Percentiles rank a stretch among this genome's conserved stretches.
These are phyloP conservation scores for Calonectria crousiana DNA, from an alignment of 2,329 filamentous ascomycete species.

Conservation along the genomic window DNA sequence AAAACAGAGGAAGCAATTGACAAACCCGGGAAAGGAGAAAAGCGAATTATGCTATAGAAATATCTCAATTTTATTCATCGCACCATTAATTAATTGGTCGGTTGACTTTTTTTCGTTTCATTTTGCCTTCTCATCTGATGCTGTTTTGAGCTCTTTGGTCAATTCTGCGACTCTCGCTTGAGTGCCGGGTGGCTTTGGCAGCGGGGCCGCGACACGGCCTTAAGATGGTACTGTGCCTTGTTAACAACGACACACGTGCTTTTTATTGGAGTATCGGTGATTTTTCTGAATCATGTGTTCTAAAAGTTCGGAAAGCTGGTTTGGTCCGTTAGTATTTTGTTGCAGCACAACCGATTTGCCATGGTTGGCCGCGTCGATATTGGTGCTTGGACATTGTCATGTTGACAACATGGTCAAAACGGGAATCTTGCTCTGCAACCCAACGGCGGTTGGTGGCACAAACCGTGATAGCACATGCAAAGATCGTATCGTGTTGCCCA, in stretches of 20 bases:
- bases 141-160: neutral
- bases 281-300: neutral
- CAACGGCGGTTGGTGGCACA: neutral
- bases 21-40: neutral
- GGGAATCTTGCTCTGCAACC: neutral
- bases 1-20: neutral
- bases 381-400: no score
- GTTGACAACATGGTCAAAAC: no score
- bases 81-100: neutral
- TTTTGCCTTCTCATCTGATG: neutral
- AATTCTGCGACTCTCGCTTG: neutral
- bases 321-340: no score
- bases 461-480: neutral
- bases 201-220: neutral
- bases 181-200: neutral
- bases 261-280: neutral
- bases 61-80: neutral
- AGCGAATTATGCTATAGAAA: neutral
- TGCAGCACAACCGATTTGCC: no score
- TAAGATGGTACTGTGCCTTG: neutral
- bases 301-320: no score
- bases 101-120: neutral
- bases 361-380: no score
- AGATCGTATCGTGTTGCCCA: neutral
- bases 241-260: neutral